Conservation (phyloP, 495 filamentous ascomycete species). For the Hypomontagnella submonticulosa region DNA sequence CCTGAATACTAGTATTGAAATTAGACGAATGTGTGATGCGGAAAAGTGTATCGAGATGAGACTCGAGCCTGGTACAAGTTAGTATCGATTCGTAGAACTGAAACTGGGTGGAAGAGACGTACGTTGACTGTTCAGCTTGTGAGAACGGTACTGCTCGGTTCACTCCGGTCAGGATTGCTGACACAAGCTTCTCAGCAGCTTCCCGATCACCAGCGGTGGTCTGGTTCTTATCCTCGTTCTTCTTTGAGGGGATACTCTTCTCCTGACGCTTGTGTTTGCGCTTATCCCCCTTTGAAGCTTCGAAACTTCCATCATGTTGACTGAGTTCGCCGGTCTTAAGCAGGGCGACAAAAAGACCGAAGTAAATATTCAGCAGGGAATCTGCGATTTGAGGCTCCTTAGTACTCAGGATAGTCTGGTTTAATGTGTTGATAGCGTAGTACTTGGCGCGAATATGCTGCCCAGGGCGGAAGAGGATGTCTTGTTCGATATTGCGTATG, state of each 20-base stretch:
- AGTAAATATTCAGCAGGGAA: slow-evolving; percentile 88
- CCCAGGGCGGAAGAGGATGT: slow-evolving; percentile 85
- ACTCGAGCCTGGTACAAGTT: slow-evolving; percentile 69
- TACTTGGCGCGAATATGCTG: slow-evolving; percentile 91
- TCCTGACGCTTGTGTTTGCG: slow-evolving; percentile 48
- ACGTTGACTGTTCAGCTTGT: slow-evolving; percentile 77
- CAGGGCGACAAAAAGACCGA: slow-evolving; percentile 78
- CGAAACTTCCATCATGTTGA: slow-evolving; percentile 38
- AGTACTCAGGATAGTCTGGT: slow-evolving; percentile 89
- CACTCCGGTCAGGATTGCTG: slow-evolving; percentile 89
- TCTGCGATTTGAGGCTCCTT: slow-evolving; percentile 86
- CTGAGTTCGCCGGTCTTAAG: slow-evolving; percentile 70
- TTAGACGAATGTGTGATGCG: slow-evolving; percentile 96
- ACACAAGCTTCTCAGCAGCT: slow-evolving; percentile 86
- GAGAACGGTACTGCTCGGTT: slow-evolving; percentile 96
- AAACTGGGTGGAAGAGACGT: slow-evolving; percentile 49
- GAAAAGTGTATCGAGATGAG: slow-evolving; percentile 93
- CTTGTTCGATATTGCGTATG: slow-evolving; percentile 82
- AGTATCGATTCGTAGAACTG: slow-evolving; percentile 36
- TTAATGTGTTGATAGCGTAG: slow-evolving; percentile 94
- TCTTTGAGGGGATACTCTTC: slow-evolving; percentile 40
- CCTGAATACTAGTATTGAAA: slow-evolving; percentile 98
- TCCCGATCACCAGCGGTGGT: slow-evolving; percentile 54
- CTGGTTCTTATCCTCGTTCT: slow-evolving; percentile 39
- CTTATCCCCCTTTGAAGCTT: slow-evolving; percentile 38